Base-by-base conservation (phyloP, 2,329 filamentous ascomycete species). In the Diaporthe aspalathi region DNA sequence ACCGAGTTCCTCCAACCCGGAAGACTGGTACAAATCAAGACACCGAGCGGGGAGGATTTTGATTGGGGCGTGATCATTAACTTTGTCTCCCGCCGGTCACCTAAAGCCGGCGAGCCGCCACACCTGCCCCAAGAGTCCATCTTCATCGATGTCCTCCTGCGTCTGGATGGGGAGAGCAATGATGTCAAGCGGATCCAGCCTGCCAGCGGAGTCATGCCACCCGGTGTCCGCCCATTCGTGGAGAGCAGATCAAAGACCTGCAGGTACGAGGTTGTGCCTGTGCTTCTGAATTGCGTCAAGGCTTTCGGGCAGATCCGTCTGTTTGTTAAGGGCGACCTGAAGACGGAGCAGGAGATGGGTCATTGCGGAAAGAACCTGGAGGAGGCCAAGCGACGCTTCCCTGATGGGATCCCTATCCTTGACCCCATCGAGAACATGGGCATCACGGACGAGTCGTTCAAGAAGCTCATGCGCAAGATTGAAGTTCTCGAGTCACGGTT, bases 381-480 rank as follows among this genome's bases (percentile, higher is more conserved):
- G 52, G 95, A 98, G 81, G 91, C 97, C 20, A 89, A 93, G 81
- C 90, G 90, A 75, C 91, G 96, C 32, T 98, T 99, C 83, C 94
- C 95, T 0, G 96, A 99, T 78, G 96, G 96, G 3, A 85, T 99
- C 70, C 92, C 96, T 3, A 87, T 95, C 8, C 84, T 99, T 22
- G 96, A 99, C 77, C 96, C 96, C 0, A 92, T 99, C 49, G 95
- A 98, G 81, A 95, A 98, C 78, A 98, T 99, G 96, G 89, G 90
- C 35, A 98, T 99, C 77, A 92, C 87, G 5, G 96, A 98, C 77
- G 94, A 97, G 1, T 91, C 90, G 0, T 98, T 99, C 85, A 98
- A 97, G 86, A 94, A 94, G 80, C 89, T 98, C 5, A 88, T 98
- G 70, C 85, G 94, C 82, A 98, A 98, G 89, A 98, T 99, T 73